phyloP scores from a whole-genome alignment of 2,329 filamentous ascomycete species.

The Ophioceras dolichostomum region DNA sequence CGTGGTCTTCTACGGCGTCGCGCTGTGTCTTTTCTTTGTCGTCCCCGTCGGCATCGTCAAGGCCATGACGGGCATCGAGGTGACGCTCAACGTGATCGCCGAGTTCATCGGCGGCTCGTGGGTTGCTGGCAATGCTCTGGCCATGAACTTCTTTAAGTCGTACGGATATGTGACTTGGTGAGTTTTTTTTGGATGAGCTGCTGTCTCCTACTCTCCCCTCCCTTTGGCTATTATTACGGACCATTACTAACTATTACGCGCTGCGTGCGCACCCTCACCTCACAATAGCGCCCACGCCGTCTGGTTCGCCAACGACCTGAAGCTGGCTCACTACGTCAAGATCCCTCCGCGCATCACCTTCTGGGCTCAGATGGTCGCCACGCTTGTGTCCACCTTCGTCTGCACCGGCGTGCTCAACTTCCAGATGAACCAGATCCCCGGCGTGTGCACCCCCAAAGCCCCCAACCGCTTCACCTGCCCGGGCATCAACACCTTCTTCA shows the following conservation, averaged over 20 bases:
- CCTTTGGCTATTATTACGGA: too few species aligned
- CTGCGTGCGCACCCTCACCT: constrained; percentile 11
- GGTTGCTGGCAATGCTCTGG: constrained; percentile 35
- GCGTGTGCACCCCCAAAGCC: constrained; percentile 37
- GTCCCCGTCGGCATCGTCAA: constrained; percentile 39
- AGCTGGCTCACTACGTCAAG: constrained; percentile 19
- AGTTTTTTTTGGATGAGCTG: constrained; percentile 9
- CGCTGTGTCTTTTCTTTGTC: constrained; percentile 35
- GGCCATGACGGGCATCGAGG: constrained; percentile 39
- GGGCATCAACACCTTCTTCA: constrained; percentile 45
- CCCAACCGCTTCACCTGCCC: constrained; percentile 42
- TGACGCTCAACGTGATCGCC: constrained; percentile 38
- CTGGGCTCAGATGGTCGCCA: constrained; percentile 21
- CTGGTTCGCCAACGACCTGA: constrained; percentile 14
- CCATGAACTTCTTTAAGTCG: constrained; percentile 41
- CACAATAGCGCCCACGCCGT: constrained; percentile 8
- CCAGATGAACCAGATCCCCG: constrained; percentile 27
- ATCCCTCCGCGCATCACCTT: constrained; percentile 22
- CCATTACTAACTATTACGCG: too few species aligned
- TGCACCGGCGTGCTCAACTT: constrained; percentile 17
- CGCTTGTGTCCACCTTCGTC: constrained; percentile 20
- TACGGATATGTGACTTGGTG: constrained; percentile 6
- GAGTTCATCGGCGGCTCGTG: constrained; percentile 40
- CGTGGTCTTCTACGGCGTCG: constrained; percentile 37
- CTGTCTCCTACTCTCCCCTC: too few species aligned